Base-by-base conservation (phyloP, 2,329 filamentous ascomycete genomes). In the Colletotrichum sp. region DNA sequence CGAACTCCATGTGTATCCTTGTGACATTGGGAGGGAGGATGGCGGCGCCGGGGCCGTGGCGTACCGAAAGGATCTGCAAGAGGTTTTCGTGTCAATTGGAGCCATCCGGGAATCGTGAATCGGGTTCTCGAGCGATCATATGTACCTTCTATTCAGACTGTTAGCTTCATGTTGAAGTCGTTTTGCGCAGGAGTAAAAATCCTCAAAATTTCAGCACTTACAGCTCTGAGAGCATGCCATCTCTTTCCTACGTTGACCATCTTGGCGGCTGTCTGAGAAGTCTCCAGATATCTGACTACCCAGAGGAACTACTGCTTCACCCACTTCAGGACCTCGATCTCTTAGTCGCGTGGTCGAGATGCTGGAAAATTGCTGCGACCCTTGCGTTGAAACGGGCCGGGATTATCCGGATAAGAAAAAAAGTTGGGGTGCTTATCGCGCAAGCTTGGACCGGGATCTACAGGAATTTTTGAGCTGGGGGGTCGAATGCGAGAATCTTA, bases 31-130 rank as follows among this genome's bases (percentile, higher is more conserved):
- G 89, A 1, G 96, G 95, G 28, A 99, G 89, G 78, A 95, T 87
- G 24, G 95, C 93, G 58, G 97, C 96, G 72, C 96, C 97, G 34
- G 94, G 93, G 74, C 96, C 97, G 83, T 94, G 89, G 82, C 94
- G 92, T 84, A 98, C 88, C 81, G 89, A 87, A 78, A 97, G 89
- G 67, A 97, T 87, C 94, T 97, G 83, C 52, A 32, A 28, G n/a
- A 58, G 81, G 72, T 79, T 79, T 77, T 81, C 73, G 74, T 74
- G 78, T 82, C 68, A 81, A 80, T 74, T 63, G 28, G 38, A 28
- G 58, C 64, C 66, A 48, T 61, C 30, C 26, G 64, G n/a, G 26
- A 59, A 32, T 48, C 55, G 16, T 38, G 13, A 18, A 16, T 48
- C 48, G 38, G 71, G 24, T 32, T 70, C 28, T 59, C 58, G 52